Percentiles rank a stretch among this genome's conserved stretches.
These are phyloP conservation scores for Myxozyma monticola DNA, from an alignment of 805 yeast genomes.

Conservation along the genomic window DNA sequence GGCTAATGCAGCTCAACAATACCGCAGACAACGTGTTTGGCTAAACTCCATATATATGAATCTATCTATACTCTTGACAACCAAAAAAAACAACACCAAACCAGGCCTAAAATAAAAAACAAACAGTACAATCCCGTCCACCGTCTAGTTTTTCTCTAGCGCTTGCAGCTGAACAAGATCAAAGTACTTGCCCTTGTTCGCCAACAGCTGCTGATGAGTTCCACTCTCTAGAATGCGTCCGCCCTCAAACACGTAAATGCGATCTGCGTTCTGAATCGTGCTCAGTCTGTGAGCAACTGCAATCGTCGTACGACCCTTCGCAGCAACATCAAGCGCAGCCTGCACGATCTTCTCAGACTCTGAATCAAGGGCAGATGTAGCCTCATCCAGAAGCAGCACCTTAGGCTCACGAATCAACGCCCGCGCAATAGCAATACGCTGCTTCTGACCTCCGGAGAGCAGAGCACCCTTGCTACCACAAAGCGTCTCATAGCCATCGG, in stretches of 20 bases:
- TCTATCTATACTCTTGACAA: no score
- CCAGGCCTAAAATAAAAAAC: no score
- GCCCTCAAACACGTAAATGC: slow-evolving; percentile 52
- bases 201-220: slow-evolving; percentile 45
- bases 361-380: slow-evolving; percentile 54
- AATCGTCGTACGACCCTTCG: slow-evolving; percentile 63
- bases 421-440: slow-evolving; percentile 63
- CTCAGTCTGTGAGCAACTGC: slow-evolving; percentile 76
- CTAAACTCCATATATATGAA: no score
- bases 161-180: slow-evolving; percentile 45
- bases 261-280: slow-evolving; percentile 55
- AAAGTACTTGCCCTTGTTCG: slow-evolving; percentile 41
- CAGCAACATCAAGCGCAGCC: slow-evolving; percentile 58
- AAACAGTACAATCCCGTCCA: no score
- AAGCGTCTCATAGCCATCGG: slow-evolving; percentile 53
- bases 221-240: slow-evolving; percentile 60
- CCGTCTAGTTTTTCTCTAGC: slow-evolving; percentile 42
- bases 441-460: slow-evolving; percentile 68
- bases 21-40: no score
- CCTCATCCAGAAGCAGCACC: slow-evolving; percentile 58
- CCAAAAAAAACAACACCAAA: no score
- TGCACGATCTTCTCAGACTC: slow-evolving; percentile 70
- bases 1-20: no score
- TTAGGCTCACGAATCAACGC: slow-evolving; percentile 59
- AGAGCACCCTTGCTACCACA: slow-evolving; percentile 52